Conservation (phyloP, 1,284 basidiomycete species). For the Trametes versicolor region DNA sequence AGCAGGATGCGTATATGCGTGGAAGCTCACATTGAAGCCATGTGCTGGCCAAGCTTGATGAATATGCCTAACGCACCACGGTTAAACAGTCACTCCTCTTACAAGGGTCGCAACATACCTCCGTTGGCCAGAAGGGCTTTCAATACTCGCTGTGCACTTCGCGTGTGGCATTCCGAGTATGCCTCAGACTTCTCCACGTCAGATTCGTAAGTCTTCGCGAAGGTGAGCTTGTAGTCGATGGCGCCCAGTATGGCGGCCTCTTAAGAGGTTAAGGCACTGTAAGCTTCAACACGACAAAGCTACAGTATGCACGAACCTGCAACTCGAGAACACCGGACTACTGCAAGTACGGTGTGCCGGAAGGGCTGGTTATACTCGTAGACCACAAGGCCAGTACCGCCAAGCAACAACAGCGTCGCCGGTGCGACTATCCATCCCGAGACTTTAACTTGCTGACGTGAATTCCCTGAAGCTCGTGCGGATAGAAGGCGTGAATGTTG, state of each 20-base stretch:
- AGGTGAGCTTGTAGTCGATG: slow-evolving; percentile 87
- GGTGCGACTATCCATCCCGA: slow-evolving; percentile 39
- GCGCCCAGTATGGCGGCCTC: slow-evolving; percentile 72
- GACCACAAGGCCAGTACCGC: slow-evolving; percentile 56
- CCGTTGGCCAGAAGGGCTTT: slow-evolving; percentile 89
- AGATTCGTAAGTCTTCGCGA: slow-evolving; percentile 66
- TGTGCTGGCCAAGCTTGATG: slow-evolving; percentile 94
- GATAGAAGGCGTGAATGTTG: slow-evolving; percentile 9
- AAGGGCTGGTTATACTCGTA: slow-evolving; percentile 73
- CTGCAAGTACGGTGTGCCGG: slow-evolving; percentile 69
- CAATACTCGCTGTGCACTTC: slow-evolving; percentile 83
- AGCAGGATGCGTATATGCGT: not conserved
- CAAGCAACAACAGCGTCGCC: slow-evolving; percentile 36
- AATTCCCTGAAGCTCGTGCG: not conserved
- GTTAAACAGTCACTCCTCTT: not conserved
- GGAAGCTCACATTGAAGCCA: slow-evolving; percentile 69
- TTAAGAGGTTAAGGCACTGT: slow-evolving; percentile 40
- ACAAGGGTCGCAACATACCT: slow-evolving; percentile 52
- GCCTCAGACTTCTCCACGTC: slow-evolving; percentile 65
- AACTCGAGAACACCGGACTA: slow-evolving; percentile 79
- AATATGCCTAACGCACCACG: slow-evolving; percentile 71
- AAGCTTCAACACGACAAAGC: slow-evolving; percentile 2
- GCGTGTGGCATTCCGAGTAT: slow-evolving; percentile 81
- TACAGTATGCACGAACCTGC: slow-evolving; percentile 55
- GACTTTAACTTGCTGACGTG: slow-evolving; percentile 14